Percentiles rank a stretch among this genome's conserved stretches.
Evolutionary conservation across 139 green algal genomes (phyloP).

Genomic region (Chlorella sp.): DNA sequence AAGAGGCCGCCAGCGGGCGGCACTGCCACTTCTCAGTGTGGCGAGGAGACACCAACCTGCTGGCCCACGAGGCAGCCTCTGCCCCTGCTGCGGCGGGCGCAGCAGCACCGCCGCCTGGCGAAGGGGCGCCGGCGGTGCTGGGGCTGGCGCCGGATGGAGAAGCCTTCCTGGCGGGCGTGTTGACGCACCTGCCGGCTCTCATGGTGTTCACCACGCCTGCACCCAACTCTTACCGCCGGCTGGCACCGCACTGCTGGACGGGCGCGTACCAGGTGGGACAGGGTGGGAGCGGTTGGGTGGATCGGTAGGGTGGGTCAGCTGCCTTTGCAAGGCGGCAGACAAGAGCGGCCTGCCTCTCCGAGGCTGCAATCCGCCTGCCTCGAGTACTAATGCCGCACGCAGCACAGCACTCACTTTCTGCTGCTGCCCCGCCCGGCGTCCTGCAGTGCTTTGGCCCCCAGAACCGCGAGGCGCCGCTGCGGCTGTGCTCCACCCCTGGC

Average conservation of each 20-base stretch:
- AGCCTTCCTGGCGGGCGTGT: constrained; percentile 67
- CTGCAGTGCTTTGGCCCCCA: constrained; percentile 44
- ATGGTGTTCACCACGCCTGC: constrained; percentile 58
- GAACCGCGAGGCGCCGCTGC: constrained; percentile 66
- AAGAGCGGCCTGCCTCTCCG: too few relatives aligned
- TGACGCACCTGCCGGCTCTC: constrained; percentile 65
- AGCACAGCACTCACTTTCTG: too few relatives aligned
- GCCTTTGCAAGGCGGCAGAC: too few relatives aligned
- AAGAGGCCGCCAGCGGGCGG: constrained; percentile 55
- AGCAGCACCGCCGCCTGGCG: too few relatives aligned
- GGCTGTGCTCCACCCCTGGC: constrained; percentile 28
- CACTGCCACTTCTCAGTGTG: constrained; percentile 68
- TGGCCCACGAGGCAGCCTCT: neutral
- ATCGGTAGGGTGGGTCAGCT: too few relatives aligned
- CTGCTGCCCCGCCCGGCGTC: too few relatives aligned
- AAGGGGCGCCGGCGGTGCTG: neutral
- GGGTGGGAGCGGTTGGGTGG: neutral
- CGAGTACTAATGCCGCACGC: too few relatives aligned
- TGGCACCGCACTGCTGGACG: constrained; percentile 59
- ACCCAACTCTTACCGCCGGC: constrained; percentile 55
- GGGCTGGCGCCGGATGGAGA: neutral
- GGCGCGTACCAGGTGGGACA: constrained; percentile 57
- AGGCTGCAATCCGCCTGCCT: neutral
- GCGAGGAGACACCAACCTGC: constrained; percentile 9
- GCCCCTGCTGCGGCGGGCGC: too few relatives aligned